Evolutionary conservation across 2,329 filamentous ascomycete species (phyloP).

Genomic region (Myriosclerotinia scirpicola): DNA sequence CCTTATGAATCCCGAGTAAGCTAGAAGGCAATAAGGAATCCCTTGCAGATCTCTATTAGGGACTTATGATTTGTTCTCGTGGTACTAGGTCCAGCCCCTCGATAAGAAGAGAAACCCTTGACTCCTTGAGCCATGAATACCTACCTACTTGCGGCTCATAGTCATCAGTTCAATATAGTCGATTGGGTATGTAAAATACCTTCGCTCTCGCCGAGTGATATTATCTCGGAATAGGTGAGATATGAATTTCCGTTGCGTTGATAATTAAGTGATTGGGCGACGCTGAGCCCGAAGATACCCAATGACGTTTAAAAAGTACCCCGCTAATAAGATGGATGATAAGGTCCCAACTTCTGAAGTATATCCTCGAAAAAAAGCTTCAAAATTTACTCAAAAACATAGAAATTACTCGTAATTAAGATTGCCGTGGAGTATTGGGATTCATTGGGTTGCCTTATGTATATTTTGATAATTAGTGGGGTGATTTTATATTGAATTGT

Average conservation of each 20-base stretch:
- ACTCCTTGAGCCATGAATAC: no score
- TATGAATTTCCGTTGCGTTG: no score
- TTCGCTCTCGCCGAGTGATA: background rate
- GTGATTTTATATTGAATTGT: background rate
- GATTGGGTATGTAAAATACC: no score
- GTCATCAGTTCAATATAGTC: background rate
- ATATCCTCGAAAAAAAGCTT: background rate
- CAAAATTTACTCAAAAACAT: background rate
- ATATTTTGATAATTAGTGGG: background rate
- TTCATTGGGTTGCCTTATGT: background rate
- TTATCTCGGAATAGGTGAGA: background rate
- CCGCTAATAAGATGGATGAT: slow-evolving; percentile 4
- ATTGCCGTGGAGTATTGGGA: slow-evolving; percentile 1
- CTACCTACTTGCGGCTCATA: background rate
- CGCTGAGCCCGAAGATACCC: slow-evolving; percentile 15
- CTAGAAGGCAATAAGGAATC: background rate
- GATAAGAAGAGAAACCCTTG: background rate
- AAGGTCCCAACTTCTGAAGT: background rate
- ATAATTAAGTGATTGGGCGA: slow-evolving; percentile 9
- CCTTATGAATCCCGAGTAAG: background rate
- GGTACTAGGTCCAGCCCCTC: background rate
- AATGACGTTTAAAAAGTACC: slow-evolving; percentile 11
- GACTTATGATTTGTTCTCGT: slow-evolving; percentile 9
- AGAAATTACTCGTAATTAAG: background rate
- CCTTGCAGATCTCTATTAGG: background rate